These are phyloP conservation scores for Arctium minus DNA, from an alignment of 129 eudicot species.

Conservation along the genomic window DNA sequence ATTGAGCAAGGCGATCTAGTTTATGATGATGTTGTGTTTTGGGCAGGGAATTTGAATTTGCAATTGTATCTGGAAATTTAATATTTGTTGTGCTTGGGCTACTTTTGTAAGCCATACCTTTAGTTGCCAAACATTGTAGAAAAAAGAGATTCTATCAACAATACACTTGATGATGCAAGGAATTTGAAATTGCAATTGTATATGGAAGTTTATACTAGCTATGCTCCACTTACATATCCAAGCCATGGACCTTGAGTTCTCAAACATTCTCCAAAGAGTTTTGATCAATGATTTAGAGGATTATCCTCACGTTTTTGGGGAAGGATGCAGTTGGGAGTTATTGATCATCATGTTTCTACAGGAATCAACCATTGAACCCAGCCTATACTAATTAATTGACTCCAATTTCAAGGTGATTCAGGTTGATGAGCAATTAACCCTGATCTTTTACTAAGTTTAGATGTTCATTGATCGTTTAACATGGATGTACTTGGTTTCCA, in stretches of 20 bases:
- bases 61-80: not conserved
- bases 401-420: not conserved
- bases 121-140: not conserved
- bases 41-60: not conserved
- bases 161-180: not conserved
- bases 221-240: not conserved
- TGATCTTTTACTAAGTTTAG: not conserved
- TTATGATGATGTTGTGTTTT: not conserved
- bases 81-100: not conserved
- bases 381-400: not conserved
- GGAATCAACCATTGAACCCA: not conserved
- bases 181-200: not conserved
- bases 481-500: not conserved
- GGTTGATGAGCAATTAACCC: not conserved
- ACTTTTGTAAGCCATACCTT: too few species aligned
- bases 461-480: not conserved
- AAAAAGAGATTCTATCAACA: not conserved
- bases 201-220: not conserved
- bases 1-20: not conserved
- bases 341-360: not conserved
- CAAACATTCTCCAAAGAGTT: not conserved
- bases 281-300: not conserved
- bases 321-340: not conserved
- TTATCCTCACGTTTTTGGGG: not conserved
- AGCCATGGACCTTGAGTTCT: not conserved